phyloP scores from a whole-genome alignment of 306 rosid genomes.

The Vigna reflexopilosa region DNA sequence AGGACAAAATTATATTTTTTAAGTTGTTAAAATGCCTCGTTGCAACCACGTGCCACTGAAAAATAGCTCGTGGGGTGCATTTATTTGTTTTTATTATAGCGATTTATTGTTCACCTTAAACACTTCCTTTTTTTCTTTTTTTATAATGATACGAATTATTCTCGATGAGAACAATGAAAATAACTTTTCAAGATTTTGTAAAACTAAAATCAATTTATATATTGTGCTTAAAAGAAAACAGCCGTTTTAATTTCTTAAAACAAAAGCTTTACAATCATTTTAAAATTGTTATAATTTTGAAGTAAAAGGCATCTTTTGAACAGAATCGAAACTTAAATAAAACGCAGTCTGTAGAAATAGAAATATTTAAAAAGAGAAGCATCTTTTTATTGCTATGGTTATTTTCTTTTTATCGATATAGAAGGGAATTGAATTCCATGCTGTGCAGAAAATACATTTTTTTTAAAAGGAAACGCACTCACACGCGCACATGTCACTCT shows the following conservation, averaged over 20 bases:
- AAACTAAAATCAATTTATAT: background rate
- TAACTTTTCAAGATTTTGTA: background rate
- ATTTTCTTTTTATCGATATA: background rate
- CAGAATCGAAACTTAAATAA: background rate
- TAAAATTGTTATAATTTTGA: too few species aligned
- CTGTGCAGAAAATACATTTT: background rate
- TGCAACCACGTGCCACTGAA: background rate
- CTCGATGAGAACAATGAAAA: background rate
- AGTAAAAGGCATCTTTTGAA: background rate
- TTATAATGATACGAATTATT: too few species aligned
- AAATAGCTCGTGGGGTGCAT: background rate
- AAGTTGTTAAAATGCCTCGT: background rate
- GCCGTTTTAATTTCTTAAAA: too few species aligned
- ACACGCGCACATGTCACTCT: background rate
- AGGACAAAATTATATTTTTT: too few species aligned
- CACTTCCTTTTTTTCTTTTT: too few species aligned
- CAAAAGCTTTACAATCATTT: too few species aligned
- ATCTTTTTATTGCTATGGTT: background rate
- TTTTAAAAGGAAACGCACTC: background rate
- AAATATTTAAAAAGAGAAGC: background rate
- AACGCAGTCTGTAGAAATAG: background rate
- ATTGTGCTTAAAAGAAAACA: background rate
- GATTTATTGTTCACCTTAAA: background rate
- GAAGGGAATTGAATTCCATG: slow-evolving; percentile 27
- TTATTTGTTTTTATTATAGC: background rate